These are phyloP conservation scores for Straminergon stramineum DNA, from an alignment of 225 moss, liverwort and hornwort species.

Conservation along the genomic window DNA sequence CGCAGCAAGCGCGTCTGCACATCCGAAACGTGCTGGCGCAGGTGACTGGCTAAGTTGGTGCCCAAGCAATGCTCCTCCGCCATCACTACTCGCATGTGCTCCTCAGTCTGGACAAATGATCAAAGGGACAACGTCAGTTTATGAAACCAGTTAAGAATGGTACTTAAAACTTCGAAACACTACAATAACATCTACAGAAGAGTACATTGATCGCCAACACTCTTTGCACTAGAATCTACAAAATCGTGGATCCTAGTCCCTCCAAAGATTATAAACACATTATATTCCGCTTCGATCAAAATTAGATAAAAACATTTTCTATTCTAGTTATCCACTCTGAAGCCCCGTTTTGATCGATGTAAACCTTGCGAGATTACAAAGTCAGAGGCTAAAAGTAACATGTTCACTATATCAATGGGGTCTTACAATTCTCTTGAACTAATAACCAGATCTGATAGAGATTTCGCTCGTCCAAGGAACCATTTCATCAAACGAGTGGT, in stretches of 20 bases:
- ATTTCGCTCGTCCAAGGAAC: background rate
- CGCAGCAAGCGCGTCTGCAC: constrained; percentile 55
- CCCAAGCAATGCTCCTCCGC: constrained; percentile 66
- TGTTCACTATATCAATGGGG: background rate
- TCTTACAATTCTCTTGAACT: background rate
- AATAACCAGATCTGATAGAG: background rate
- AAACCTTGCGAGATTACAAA: background rate
- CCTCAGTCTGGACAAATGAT: constrained; percentile 36
- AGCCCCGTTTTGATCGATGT: background rate
- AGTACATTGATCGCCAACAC: background rate
- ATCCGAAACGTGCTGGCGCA: constrained; percentile 49
- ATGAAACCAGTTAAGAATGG: background rate
- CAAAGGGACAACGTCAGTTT: background rate
- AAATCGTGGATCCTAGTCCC: background rate
- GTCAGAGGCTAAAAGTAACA: background rate
- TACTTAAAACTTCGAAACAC: background rate
- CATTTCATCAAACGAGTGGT: background rate
- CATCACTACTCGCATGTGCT: constrained; percentile 58
- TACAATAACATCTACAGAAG: background rate
- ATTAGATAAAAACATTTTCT: background rate
- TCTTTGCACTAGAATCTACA: background rate
- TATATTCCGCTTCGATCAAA: background rate
- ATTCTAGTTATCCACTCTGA: background rate
- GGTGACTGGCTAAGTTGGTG: constrained; percentile 17
- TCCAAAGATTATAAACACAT: too few species aligned